Evolutionary conservation across 2,329 filamentous ascomycete species (phyloP).

Genomic region (Sarocladiaceae sp.): DNA sequence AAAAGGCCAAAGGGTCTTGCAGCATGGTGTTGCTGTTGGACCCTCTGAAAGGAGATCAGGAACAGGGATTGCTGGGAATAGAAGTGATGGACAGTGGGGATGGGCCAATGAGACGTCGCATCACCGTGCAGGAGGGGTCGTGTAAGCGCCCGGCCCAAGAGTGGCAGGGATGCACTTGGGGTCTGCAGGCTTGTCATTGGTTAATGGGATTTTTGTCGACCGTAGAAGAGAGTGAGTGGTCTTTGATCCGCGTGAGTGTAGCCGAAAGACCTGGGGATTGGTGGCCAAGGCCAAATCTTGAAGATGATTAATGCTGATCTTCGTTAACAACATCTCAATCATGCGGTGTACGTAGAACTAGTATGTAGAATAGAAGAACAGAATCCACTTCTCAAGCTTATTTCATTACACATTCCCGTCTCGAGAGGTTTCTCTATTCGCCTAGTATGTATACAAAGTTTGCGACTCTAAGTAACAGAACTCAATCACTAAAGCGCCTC

Average conservation of each 20-base stretch:
- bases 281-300: constrained; percentile 24
- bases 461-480: too few species aligned
- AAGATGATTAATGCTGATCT: too few species aligned
- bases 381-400: too few species aligned
- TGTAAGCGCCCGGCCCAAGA: constrained; percentile 17
- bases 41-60: background rate
- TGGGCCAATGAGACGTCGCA: constrained; percentile 23
- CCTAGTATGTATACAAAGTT: too few species aligned
- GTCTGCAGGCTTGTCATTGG: background rate
- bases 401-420: too few species aligned
- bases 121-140: constrained; percentile 25
- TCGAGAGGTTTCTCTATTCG: too few species aligned
- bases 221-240: background rate
- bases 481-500: too few species aligned
- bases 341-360: too few species aligned
- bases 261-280: too few species aligned
- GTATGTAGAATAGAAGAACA: too few species aligned
- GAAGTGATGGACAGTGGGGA: constrained; percentile 10
- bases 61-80: constrained; percentile 13
- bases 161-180: background rate
- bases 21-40: background rate
- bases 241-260: constrained; percentile 17
- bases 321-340: too few species aligned
- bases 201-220: background rate
- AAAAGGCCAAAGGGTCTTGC: background rate